Evolutionary conservation across 108 stramenopile species (phyloP).

Genomic region (Skeletonema marinoi): DNA sequence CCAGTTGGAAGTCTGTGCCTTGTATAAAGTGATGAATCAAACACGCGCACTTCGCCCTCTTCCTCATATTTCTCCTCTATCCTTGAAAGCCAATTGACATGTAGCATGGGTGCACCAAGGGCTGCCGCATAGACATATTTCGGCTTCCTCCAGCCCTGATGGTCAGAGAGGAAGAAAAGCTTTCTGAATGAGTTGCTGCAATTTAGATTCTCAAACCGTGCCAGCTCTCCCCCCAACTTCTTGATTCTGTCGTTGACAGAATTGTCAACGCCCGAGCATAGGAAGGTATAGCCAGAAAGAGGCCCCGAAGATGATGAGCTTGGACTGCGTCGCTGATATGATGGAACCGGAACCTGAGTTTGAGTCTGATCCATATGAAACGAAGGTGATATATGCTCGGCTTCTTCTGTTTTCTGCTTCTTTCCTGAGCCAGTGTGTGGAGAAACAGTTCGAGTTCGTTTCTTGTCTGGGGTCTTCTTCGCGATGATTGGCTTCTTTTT

Average conservation of each 20-base stretch:
- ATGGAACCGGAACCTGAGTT: not conserved
- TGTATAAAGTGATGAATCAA: constrained; percentile 35
- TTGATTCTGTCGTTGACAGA: constrained; percentile 20
- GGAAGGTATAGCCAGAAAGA: constrained; percentile 11
- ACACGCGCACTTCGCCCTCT: constrained; percentile 18
- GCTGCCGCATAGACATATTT: constrained; percentile 43
- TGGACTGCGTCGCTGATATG: constrained; percentile 15
- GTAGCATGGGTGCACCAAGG: constrained; percentile 41
- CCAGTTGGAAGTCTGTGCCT: constrained; percentile 42
- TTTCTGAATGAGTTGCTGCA: not conserved
- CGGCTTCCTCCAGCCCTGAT: constrained; percentile 24
- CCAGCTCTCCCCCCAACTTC: constrained; percentile 20
- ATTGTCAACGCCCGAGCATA: not conserved
- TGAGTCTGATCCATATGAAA: constrained; percentile 37
- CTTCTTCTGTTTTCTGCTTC: not conserved
- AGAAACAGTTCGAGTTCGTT: constrained; percentile 5
- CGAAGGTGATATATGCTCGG: constrained; percentile 14
- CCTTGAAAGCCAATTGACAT: constrained; percentile 31
- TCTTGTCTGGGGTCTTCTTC: not conserved
- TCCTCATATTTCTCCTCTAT: constrained; percentile 29
- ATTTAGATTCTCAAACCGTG: not conserved
- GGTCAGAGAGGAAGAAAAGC: constrained; percentile 24
- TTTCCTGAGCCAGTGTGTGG: constrained; percentile 1
- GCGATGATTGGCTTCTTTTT: not conserved
- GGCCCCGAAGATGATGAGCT: not conserved